Evolutionary conservation across 257 asterid genomes (phyloP).

Genomic region (Solanum pinnatisectum): DNA sequence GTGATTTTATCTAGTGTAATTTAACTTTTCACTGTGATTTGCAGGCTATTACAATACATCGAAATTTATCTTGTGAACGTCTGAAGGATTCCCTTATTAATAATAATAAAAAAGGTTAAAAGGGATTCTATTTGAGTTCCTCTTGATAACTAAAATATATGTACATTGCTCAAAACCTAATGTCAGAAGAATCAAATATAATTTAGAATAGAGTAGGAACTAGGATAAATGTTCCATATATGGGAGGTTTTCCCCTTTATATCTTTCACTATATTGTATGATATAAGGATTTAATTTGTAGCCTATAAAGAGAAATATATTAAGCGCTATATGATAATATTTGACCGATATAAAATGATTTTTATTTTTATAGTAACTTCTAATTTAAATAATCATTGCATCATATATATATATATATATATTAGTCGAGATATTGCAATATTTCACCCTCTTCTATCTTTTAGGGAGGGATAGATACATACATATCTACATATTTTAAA

Average conservation of each 20-base stretch:
- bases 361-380: neutral
- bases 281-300: neutral
- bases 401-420: neutral
- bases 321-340: neutral
- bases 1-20: no score
- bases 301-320: neutral
- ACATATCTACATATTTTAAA: no score
- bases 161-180: neutral
- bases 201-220: neutral
- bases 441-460: neutral
- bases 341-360: neutral
- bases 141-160: neutral
- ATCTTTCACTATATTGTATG: neutral
- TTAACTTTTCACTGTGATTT: neutral
- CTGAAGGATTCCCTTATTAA: neutral
- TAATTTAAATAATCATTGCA: neutral
- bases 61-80: neutral
- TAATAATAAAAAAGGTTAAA: neutral
- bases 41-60: neutral
- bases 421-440: neutral
- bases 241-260: neutral
- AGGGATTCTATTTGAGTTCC: neutral
- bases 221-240: neutral
- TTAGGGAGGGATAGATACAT: no score
- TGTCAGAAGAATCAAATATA: neutral